Base-by-base conservation (phyloP, 2,329 filamentous ascomycete species). In the Microsporum audouinii region DNA sequence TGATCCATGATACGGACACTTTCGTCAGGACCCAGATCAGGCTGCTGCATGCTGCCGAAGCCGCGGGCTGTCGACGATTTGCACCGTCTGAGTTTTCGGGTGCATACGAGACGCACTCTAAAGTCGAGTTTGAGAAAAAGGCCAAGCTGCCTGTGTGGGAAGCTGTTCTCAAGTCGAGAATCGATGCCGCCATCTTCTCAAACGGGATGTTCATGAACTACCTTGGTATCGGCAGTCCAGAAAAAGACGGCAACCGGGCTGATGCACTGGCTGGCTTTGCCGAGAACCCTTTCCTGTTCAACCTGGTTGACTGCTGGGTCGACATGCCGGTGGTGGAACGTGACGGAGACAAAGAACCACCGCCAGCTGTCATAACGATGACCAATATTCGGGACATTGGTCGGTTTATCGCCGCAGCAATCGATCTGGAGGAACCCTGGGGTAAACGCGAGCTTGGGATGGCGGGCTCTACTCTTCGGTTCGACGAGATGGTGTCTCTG, bases 11-110 rank as follows among this genome's bases (percentile, higher is more conserved):
- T 58, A 60, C 63, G 14, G 66, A 68, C 6, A 65, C 64, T 10
- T 69, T 64, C 64, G 62, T 66, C n/a, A 62, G 62, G 5, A 63
- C 71, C 3, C 75, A 81, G 58, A 68, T 76, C 3, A 71, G 71
- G 2, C 70, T 81, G 0, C 71, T 74, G 2, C 70, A 69, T 5
- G 79, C 78, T 2, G 71, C 75, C 0, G 75, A 77, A 59, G 67
- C 70, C 33, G 76, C 75, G 0, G 76, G 77, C 0, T 73, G 79
- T 1, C 68, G 70, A 45, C 72, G 79, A 6, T 81, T 79, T 62
- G 73, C 79, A 2, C 78, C 78, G 0, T 75, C 73, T 49, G 74
- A 74, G 60, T 80, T 77, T 31, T 71, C 68, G 0, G 47, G 66
- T 3, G 65, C 67, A 4, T 59, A 64, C 3, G n/a, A 62, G 2